Base-by-base conservation (phyloP, 805 yeast species). In the Kregervanrija delftensis region DNA sequence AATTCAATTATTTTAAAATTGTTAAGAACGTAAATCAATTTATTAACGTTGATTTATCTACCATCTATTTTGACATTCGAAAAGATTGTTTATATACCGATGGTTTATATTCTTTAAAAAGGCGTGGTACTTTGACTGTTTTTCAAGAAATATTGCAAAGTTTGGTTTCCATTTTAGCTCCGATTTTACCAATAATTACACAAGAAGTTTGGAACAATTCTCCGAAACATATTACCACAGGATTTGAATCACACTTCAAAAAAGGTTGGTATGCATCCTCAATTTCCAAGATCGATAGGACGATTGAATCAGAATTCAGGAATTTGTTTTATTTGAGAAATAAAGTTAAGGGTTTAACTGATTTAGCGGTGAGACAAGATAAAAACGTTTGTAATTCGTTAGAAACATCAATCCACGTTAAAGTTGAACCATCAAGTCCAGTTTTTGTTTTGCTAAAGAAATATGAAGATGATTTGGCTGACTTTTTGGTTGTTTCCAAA, bases 81-180 rank as follows among this genome's bases (percentile, higher is more conserved):
- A 93, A 93, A 57, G 98, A 93, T 57, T 69, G 84, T 40, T 69
- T 93, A 13, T 93, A 93, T 60, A 84, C 96, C 0, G 93, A 86
- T 49, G 50, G 61, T 0, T 41, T 54, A 1, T 61, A 64, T 30
- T 76, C 83, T 0, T 37, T 58, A 2, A 68, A 74, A 13, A 73
- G 96, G 45, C 67, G 75, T 43, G 67, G 80, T 2, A 69, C 69
- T 8, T 91, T 85, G 60, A 80, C 85, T 3, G 91, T 84, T 0
- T 67, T 93, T 41, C 58, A 61, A 30, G 73, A 79, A 49, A 68
- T 86, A 11, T 65, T 88, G 13, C 69, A 68, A 37, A 71, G 79
- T 0, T 85, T 88, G 56, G 61, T 79, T n/a, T 74, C 86, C 0
- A 60, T 86, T 1, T 59, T 91, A 45, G 73, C 89, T 0, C 98